These are phyloP conservation scores for Tuber melanosporum DNA, from an alignment of 495 filamentous ascomycete genomes.

Conservation along the genomic window DNA sequence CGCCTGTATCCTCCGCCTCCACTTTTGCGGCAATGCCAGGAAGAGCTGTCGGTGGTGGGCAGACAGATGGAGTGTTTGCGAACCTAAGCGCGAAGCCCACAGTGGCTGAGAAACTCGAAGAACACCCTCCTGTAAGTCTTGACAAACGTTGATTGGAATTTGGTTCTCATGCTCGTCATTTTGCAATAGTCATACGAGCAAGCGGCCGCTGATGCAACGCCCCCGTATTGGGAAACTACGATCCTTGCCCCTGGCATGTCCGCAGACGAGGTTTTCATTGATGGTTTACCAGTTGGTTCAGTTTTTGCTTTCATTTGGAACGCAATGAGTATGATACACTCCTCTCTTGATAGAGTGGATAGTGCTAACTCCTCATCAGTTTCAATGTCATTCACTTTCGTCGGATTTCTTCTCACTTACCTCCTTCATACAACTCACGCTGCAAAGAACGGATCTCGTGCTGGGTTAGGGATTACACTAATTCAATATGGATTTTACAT, in stretches of 20 bases:
- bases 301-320: conserved; percentile 97
- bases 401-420: conserved; percentile 96
- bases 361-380: conserved; percentile 89
- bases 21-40: conserved; percentile 41
- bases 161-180: conserved; percentile 35
- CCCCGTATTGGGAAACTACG: conserved; percentile 98
- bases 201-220: conserved; percentile 91
- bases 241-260: conserved; percentile 83
- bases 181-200: conserved; percentile 81
- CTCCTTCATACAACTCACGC: conserved; percentile 96
- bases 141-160: neutral
- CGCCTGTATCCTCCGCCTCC: conserved; percentile 45
- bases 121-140: conserved; percentile 79
- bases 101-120: conserved; percentile 74
- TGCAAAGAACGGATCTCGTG: conserved; percentile 91
- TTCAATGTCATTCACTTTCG: conserved; percentile 93
- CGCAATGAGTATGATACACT: conserved; percentile 73
- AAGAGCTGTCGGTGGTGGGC: conserved; percentile 58
- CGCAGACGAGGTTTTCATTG: conserved; percentile 90
- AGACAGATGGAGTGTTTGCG: conserved; percentile 92
- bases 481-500: conserved; percentile 95
- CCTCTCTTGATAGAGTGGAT: conserved; percentile 74
- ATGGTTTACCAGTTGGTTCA: conserved; percentile 91
- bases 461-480: conserved; percentile 90
- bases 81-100: conserved; percentile 91